Evolutionary conservation across 2,329 filamentous ascomycete genomes (phyloP), one percentile per base, ranked within the genome.

Genomic region (Exutisphaerella laricina): DNA sequence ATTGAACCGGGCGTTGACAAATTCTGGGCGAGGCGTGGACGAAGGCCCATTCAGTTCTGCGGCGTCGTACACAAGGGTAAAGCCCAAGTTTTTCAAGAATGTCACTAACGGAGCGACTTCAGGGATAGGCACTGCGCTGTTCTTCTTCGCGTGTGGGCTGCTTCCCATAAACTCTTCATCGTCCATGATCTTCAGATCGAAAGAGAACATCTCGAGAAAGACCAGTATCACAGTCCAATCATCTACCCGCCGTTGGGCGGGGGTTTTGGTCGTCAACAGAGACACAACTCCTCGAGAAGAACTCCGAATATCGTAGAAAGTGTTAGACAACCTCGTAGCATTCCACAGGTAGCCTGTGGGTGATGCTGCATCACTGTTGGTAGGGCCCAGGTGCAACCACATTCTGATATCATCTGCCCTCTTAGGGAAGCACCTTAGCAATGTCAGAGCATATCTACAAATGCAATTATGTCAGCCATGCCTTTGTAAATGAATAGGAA

Each of bases 191-290:
- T 92, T 85, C 9, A 97, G 71, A 2, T 96, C 80, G 61, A 97
- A 97, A 2, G 85, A 88, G 61, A 96, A 98, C 0, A 98, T 75
- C 57, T 98, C 92, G 4, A 98, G 74, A 59, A 98, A 97, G 0
- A 98, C 75, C 0, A 97, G 71, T 30, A 95, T 79, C 1, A 92
- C 82, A 13, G 84, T 82, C 92, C 92, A 98, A 60, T 97, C 88
- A 53, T 82, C 76, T 36, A 68, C 74, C 40, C 38, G 56, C 21
- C 34, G 57, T 17, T 40, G 16, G 6, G 49, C 40, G 12, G 55
- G 49, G 5, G 39, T 41, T 3, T 51, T 49, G 60, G 29, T 69
- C 59, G 58, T 73, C 25, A 82, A 62, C n/a, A 83, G 63, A 2
- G 70, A 65, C 10, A 85, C 67, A 8, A 80, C 78, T 41, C 72